These are phyloP conservation scores for Celoporthe dispersa DNA, from an alignment of 2,329 filamentous ascomycete genomes.

Conservation along the genomic window DNA sequence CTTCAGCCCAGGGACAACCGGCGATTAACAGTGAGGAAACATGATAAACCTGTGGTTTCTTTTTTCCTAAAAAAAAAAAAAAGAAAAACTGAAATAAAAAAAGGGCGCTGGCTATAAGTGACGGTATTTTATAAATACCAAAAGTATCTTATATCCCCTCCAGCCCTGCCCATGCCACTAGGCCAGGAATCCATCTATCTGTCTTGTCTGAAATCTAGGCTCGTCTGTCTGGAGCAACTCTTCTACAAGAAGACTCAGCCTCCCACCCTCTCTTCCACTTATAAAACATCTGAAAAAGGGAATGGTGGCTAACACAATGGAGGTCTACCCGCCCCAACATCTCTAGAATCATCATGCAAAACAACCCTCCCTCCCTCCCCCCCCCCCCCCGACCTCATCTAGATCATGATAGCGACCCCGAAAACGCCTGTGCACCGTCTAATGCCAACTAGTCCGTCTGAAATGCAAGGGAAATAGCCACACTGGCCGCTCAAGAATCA, in stretches of 20 bases:
- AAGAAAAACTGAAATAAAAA: neutral
- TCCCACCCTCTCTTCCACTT: neutral
- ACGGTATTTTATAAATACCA: neutral
- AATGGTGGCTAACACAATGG: neutral
- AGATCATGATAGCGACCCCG: neutral
- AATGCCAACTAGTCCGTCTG: neutral
- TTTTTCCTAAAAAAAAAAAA: too few species aligned
- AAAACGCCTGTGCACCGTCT: conserved; percentile 11
- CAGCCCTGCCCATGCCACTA: neutral
- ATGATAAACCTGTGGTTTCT: neutral
- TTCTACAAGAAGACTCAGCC: neutral
- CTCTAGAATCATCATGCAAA: neutral
- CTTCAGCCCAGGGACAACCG: neutral
- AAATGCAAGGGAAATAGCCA: conserved; percentile 5
- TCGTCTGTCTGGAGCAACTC: neutral
- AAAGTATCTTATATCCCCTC: neutral
- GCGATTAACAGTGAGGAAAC: neutral
- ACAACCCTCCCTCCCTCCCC: neutral
- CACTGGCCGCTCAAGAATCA: neutral
- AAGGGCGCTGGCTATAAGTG: neutral
- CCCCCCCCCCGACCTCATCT: neutral
- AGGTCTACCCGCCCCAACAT: neutral
- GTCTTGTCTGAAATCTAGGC: neutral
- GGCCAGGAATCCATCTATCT: neutral
- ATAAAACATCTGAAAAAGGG: neutral